Conservation (phyloP, 768 basidiomycete genomes). For the Kwoniella mangroviensis region DNA sequence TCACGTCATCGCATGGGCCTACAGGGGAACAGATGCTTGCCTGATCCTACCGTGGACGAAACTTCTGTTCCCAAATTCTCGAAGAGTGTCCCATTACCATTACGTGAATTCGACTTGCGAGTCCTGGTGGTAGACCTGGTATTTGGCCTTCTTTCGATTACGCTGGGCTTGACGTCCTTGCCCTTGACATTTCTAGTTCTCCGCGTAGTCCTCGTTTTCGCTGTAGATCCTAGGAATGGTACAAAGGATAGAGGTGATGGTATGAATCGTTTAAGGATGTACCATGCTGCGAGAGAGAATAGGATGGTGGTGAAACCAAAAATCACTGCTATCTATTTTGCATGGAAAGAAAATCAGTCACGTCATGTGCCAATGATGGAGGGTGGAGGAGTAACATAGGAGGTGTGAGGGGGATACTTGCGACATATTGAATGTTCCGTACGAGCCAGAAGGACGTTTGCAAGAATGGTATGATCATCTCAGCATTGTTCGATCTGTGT, state of each 20-base stretch:
- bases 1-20: too few relatives aligned
- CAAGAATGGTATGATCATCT: neutral
- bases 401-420: neutral
- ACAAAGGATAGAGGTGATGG: slow-evolving; percentile 1
- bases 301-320: slow-evolving; percentile 8
- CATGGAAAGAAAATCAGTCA: slow-evolving; percentile 3
- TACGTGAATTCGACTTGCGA: neutral
- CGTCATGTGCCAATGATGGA: neutral
- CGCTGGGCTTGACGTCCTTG: slow-evolving; percentile 1
- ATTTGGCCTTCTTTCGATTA: neutral
- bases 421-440: slow-evolving; percentile 16
- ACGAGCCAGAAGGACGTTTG: slow-evolving; percentile 14
- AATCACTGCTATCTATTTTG: slow-evolving; percentile 14
- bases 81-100: too few relatives aligned
- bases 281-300: slow-evolving; percentile 14
- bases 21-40: too few relatives aligned
- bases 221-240: neutral
- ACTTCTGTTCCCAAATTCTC: neutral
- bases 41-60: neutral
- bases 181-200: neutral
- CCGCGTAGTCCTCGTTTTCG: neutral
- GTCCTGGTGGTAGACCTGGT: neutral
- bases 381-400: too few relatives aligned
- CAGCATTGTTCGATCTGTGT: neutral
- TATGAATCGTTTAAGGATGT: slow-evolving; percentile 13